These are phyloP conservation scores for Leavenworthia alabamica DNA, from an alignment of 345 rosid species.

Conservation along the genomic window DNA sequence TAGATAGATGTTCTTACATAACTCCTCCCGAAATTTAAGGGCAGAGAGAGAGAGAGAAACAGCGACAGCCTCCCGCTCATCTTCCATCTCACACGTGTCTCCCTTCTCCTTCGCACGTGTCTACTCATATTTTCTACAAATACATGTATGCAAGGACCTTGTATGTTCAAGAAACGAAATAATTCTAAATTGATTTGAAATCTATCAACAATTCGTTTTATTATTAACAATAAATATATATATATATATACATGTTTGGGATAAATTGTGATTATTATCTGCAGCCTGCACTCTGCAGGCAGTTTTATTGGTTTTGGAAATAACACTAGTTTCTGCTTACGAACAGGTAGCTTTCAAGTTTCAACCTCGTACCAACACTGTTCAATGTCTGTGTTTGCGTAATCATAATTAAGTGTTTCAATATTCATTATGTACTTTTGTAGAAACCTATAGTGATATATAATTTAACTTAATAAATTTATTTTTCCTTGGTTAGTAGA, in stretches of 20 bases:
- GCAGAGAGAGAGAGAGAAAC: constrained; percentile 20
- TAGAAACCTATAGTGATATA: constrained; percentile 23
- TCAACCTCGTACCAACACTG: constrained; percentile 36
- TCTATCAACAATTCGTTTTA: background rate
- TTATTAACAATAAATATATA: background rate
- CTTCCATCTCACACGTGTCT: constrained; percentile 17
- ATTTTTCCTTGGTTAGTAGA: constrained; percentile 17
- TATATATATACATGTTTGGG: background rate
- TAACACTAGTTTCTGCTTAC: constrained; percentile 9
- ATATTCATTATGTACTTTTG: constrained; percentile 31
- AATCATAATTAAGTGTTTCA: constrained; percentile 31
- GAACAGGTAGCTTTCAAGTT: constrained; percentile 16
- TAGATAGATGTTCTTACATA: constrained; percentile 17
- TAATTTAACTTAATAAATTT: constrained; percentile 14
- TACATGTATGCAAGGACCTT: constrained; percentile 5
- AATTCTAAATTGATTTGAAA: background rate
- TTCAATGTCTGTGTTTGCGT: constrained; percentile 30
- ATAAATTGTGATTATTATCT: background rate
- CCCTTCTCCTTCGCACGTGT: constrained; percentile 19
- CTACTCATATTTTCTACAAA: background rate
- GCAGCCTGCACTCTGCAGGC: constrained; percentile 25
- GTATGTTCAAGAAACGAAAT: constrained; percentile 7
- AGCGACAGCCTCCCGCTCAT: constrained; percentile 3
- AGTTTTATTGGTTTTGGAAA: constrained; percentile 26
- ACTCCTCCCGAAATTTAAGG: constrained; percentile 36